phyloP scores from a whole-genome alignment of 2,329 filamentous ascomycete genomes.

The Colletotrichum scovillei region DNA sequence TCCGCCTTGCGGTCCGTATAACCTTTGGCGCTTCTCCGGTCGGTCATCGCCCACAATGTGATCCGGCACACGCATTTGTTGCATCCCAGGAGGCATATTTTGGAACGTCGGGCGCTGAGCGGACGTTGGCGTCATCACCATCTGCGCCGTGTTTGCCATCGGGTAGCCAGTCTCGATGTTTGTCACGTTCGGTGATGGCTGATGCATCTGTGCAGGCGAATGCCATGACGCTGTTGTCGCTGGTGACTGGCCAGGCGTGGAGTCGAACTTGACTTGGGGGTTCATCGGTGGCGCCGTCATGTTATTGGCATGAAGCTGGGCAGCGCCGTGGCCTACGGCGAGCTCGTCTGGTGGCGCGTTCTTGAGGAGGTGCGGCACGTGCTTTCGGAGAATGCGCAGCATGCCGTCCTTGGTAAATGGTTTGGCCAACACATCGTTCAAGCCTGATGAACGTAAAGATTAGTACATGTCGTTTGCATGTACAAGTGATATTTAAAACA shows the following conservation, averaged over 20 bases:
- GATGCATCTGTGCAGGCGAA: conserved; percentile 64
- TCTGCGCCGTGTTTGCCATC: conserved; percentile 54
- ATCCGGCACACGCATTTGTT: conserved; percentile 46
- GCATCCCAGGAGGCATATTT: conserved; percentile 51
- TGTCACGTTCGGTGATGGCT: conserved; percentile 56
- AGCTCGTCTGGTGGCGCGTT: conserved; percentile 61
- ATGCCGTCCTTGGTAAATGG: conserved; percentile 93
- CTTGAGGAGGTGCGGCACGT: conserved; percentile 86
- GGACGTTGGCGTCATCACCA: conserved; percentile 47
- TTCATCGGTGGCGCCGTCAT: conserved; percentile 44
- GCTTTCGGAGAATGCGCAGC: conserved; percentile 87
- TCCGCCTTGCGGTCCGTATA: conserved; percentile 56
- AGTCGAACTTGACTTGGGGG: conserved; percentile 60
- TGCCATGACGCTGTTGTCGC: conserved; percentile 59
- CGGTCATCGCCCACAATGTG: conserved; percentile 50
- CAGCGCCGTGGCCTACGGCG: conserved; percentile 46
- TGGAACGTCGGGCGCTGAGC: conserved; percentile 45
- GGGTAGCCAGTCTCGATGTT: conserved; percentile 60
- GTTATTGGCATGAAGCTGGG: conserved; percentile 48
- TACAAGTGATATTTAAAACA: background rate
- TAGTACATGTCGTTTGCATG: conserved; percentile 23
- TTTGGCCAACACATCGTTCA: conserved; percentile 97
- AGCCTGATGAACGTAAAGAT: conserved; percentile 67
- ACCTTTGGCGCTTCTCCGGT: conserved; percentile 64
- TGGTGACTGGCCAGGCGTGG: conserved; percentile 65